Base-by-base conservation (phyloP, 192 early-diverging fungal species). In the Phlyctochytrium arcticum region DNA sequence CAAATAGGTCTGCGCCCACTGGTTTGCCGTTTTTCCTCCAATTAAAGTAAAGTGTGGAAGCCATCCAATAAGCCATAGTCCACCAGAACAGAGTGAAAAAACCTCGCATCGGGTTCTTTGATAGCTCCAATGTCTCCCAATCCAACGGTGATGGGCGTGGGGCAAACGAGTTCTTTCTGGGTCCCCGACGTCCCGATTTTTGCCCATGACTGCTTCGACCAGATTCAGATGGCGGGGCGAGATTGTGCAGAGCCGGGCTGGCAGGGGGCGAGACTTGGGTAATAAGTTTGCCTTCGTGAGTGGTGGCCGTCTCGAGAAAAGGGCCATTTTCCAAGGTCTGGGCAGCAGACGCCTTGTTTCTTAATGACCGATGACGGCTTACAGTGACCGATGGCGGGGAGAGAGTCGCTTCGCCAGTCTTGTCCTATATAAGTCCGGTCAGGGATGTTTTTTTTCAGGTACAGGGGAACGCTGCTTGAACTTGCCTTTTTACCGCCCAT, bases 11-110 rank as follows among this genome's bases (percentile, higher is more conserved):
- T 37, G 80, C 72, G 17, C 73, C 72, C 24, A 85, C 59, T 7
- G 62, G 39, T 23, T 71, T 76, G 47, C 89, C 90, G 57, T 75
- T 78, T 29, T 60, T 63, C 58, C 76, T 74, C 65, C 72, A 81
- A 63, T 83, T 84, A 12, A 78, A 59, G n/a, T 80, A 75, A 26
- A 88, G 64, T 1, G 83, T 85, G 34, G 80, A 78, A 26, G 89
- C 44, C n/a, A 84, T 74, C 59, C 88, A 90, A 47, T 81, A 80
- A 9, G 75, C 83, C 83, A 94, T 90, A 24, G 78, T 79, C 39
- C 90, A 81, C 90, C 92, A 92, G 65, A 92, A 94, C 19, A 92
- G 73, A 1, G 85, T 87, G 69, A 89, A 88, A 70, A 92, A 92
- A 19, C 90, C 90, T 31, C 88, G 82, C 62, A 77, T 44, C 6